phyloP scores from a whole-genome alignment of 331 rosid genomes.

The Malus hybrid region DNA sequence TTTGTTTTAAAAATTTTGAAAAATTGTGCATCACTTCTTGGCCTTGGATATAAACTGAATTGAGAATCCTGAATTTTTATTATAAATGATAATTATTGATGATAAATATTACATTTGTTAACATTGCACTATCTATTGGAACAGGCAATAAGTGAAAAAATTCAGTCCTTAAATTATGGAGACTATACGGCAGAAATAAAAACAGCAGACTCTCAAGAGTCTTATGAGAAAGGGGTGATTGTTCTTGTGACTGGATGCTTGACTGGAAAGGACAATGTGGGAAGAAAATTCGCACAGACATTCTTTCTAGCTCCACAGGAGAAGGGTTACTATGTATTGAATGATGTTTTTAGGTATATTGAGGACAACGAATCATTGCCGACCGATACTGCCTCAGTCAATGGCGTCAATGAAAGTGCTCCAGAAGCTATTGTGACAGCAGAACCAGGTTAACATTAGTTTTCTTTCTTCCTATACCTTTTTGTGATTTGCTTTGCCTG shows the following conservation, averaged over 20 bases:
- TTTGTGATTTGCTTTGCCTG: not conserved
- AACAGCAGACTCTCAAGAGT: slow-evolving; percentile 96
- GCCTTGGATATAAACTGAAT: not conserved
- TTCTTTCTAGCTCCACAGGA: slow-evolving; percentile 98
- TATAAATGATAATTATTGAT: not conserved
- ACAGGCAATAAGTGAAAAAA: slow-evolving; percentile 86
- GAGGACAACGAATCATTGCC: slow-evolving; percentile 55
- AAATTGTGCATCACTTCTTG: not conserved
- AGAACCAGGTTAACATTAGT: slow-evolving; percentile 60
- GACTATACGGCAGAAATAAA: slow-evolving; percentile 84
- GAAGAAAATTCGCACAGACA: slow-evolving; percentile 76
- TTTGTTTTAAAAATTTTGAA: not conserved
- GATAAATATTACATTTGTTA: not conserved
- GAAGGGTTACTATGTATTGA: slow-evolving; percentile 83
- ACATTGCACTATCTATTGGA: slow-evolving; percentile 14
- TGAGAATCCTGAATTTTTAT: not conserved
- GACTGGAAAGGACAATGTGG: slow-evolving; percentile 83
- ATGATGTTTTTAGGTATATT: slow-evolving; percentile 82
- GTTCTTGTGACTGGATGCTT: slow-evolving; percentile 95
- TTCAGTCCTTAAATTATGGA: slow-evolving; percentile 72
- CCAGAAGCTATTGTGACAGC: slow-evolving; percentile 29
- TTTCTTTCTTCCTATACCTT: slow-evolving; percentile 2
- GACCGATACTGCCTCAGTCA: slow-evolving; percentile 32
- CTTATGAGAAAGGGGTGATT: slow-evolving; percentile 79
- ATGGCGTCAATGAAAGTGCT: slow-evolving; percentile 38